Conservation (phyloP, 257 asterid species). For the Gentiana straminea region DNA sequence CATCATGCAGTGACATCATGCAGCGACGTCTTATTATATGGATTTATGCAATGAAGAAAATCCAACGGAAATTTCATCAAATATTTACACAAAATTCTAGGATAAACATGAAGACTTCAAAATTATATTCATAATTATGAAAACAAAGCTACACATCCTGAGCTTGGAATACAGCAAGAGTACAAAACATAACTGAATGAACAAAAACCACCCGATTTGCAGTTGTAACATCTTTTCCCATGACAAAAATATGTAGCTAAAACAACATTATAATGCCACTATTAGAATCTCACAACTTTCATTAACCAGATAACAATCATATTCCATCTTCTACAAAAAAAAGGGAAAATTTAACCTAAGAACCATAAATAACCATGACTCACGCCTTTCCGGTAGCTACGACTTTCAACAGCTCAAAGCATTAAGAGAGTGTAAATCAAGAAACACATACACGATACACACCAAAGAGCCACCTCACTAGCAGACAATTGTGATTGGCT, state of each 20-base stretch:
- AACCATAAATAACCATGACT: not conserved
- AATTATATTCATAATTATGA: too few species aligned
- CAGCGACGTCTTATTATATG: too few species aligned
- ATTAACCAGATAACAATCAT: not conserved
- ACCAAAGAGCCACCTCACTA: conserved; percentile 76
- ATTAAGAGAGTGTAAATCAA: conserved; percentile 62
- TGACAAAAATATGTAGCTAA: not conserved
- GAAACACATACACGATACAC: conserved; percentile 70
- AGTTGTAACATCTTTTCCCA: conserved; percentile 1
- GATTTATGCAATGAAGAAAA: too few species aligned
- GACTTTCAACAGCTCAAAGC: conserved; percentile 7
- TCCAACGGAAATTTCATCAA: too few species aligned
- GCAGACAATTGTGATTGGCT: conserved; percentile 48
- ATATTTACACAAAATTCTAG: too few species aligned
- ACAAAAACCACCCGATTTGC: conserved; percentile 1
- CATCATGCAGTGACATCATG: too few species aligned
- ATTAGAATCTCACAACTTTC: not conserved
- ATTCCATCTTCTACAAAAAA: too few species aligned
- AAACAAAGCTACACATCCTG: too few species aligned
- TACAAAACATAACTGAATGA: too few species aligned
- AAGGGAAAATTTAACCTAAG: not conserved
- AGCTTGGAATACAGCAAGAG: too few species aligned
- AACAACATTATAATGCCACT: not conserved
- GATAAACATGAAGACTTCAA: too few species aligned
- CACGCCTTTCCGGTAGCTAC: not conserved